Evolutionary conservation across 495 filamentous ascomycete species (phyloP).

Genomic region (Penicillium herquei): DNA sequence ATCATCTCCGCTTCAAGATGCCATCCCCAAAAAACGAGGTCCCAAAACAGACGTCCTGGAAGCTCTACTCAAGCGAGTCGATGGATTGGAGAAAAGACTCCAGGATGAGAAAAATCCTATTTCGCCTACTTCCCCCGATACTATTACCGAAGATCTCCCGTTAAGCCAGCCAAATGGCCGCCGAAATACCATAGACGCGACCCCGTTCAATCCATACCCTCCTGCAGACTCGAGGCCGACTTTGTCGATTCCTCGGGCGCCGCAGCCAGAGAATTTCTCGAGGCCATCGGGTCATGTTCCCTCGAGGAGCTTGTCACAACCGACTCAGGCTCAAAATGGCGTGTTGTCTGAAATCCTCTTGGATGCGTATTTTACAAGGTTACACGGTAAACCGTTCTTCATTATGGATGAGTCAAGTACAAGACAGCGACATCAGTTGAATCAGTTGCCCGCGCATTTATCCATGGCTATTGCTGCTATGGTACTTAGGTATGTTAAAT

Average conservation of each 20-base stretch:
- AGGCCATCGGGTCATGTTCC: slow-evolving; percentile 7
- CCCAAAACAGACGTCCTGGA: slow-evolving; percentile 88
- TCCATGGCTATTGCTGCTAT: slow-evolving; percentile 73
- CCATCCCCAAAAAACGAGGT: slow-evolving; percentile 82
- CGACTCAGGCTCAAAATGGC: slow-evolving; percentile 29
- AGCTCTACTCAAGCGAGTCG: slow-evolving; percentile 77
- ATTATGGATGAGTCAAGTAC: slow-evolving; percentile 72
- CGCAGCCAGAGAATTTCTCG: slow-evolving; percentile 13
- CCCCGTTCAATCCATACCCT: slow-evolving; percentile 16
- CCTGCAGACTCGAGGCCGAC: slow-evolving; percentile 9
- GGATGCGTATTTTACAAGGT: slow-evolving; percentile 71
- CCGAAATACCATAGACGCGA: slow-evolving; percentile 25
- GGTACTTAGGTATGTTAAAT: slow-evolving; percentile 55
- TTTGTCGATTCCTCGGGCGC: slow-evolving; percentile 9
- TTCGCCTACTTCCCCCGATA: slow-evolving; percentile 41
- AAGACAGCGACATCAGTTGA: slow-evolving; percentile 63
- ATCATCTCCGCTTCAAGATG: slow-evolving; percentile 54
- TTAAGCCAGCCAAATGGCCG: slow-evolving; percentile 11
- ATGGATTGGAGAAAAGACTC: slow-evolving; percentile 75
- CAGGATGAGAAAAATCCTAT: slow-evolving; percentile 62
- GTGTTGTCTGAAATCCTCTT: slow-evolving; percentile 59
- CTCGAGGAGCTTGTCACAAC: slow-evolving; percentile 12
- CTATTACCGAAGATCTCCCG: slow-evolving; percentile 13
- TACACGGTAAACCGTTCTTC: slow-evolving; percentile 76
- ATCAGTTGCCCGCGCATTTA: slow-evolving; percentile 62